Conservation (phyloP, 2,329 filamentous ascomycete species). For the Didymella segeticola region DNA sequence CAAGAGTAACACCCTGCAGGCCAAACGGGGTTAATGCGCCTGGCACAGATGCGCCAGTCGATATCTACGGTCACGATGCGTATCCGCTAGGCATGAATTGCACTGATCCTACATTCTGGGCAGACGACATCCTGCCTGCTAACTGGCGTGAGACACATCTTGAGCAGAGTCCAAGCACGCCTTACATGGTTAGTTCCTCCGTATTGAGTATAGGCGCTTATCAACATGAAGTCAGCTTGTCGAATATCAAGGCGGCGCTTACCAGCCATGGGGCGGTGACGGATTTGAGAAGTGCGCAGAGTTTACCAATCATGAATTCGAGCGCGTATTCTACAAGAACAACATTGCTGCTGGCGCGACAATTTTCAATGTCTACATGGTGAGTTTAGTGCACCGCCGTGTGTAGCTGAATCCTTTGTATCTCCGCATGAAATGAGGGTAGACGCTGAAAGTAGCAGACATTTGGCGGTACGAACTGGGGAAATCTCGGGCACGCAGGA, state of each 20-base stretch:
- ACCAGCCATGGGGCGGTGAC: slow-evolving; percentile 74
- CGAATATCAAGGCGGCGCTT: slow-evolving; percentile 72
- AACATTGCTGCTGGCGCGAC: slow-evolving; percentile 67
- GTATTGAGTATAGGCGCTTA: no score
- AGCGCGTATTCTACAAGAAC: slow-evolving; percentile 80
- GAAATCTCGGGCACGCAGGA: slow-evolving; percentile 73
- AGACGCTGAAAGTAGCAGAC: slow-evolving; percentile 43
- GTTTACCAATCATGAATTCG: slow-evolving; percentile 73
- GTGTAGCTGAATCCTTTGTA: no score
- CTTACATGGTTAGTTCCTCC: slow-evolving; percentile 55
- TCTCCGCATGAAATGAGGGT: background rate
- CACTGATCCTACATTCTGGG: slow-evolving; percentile 66
- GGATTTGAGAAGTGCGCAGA: slow-evolving; percentile 70
- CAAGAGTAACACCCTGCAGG: background rate
- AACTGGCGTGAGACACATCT: slow-evolving; percentile 61
- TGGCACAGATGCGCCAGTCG: slow-evolving; percentile 61
- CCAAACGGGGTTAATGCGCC: slow-evolving; percentile 66
- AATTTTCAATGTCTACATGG: slow-evolving; percentile 76
- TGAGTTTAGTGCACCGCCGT: slow-evolving; percentile 6
- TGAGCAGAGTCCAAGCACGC: slow-evolving; percentile 67
- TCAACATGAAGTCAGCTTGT: slow-evolving; percentile 44
- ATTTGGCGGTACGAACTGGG: slow-evolving; percentile 84
- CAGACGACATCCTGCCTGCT: slow-evolving; percentile 60
- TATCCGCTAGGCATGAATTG: slow-evolving; percentile 69
- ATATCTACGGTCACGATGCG: slow-evolving; percentile 70